phyloP scores from a whole-genome alignment of 352 stramenopile species.

The Hyaloperonospora brassicae region DNA sequence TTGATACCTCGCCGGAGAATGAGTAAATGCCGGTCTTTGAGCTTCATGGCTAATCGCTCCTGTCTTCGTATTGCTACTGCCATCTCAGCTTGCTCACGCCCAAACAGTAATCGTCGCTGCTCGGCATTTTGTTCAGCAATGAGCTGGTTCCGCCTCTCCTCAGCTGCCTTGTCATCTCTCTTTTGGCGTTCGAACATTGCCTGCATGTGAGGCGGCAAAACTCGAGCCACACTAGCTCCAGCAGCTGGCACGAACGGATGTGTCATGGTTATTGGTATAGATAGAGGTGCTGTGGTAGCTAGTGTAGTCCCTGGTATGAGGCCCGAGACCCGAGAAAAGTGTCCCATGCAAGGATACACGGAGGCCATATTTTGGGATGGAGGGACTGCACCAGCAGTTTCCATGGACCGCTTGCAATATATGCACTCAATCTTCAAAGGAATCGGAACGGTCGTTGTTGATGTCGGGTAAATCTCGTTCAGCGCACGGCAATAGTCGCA shows the following conservation, averaged over 20 bases:
- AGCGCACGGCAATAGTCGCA: constrained; percentile 47
- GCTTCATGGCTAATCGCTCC: constrained; percentile 40
- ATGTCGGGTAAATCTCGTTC: constrained; percentile 60
- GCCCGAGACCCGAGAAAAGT: constrained; percentile 14
- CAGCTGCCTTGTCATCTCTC: constrained; percentile 2
- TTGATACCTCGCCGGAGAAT: constrained; percentile 65
- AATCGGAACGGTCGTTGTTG: constrained; percentile 49
- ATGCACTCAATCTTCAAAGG: constrained; percentile 55
- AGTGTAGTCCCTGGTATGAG: constrained; percentile 9
- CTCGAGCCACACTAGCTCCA: constrained; percentile 10
- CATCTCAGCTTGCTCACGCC: constrained; percentile 15
- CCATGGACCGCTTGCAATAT: constrained; percentile 45
- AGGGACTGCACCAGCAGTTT: constrained; percentile 32
- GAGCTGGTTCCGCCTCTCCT: constrained; percentile 8
- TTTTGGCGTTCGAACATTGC: constrained; percentile 19
- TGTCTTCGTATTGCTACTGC: constrained; percentile 23
- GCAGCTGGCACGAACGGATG: not conserved
- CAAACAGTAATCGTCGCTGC: constrained; percentile 12
- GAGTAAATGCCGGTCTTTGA: constrained; percentile 54
- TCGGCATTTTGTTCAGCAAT: constrained; percentile 4
- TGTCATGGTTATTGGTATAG: not conserved
- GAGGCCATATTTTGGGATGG: constrained; percentile 14
- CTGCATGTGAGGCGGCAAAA: constrained; percentile 25
- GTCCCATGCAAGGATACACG: constrained; percentile 15
- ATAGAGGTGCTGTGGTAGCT: constrained; percentile 5